Base-by-base conservation (phyloP, 352 stramenopile species). In the Phytophthora tubulina region DNA sequence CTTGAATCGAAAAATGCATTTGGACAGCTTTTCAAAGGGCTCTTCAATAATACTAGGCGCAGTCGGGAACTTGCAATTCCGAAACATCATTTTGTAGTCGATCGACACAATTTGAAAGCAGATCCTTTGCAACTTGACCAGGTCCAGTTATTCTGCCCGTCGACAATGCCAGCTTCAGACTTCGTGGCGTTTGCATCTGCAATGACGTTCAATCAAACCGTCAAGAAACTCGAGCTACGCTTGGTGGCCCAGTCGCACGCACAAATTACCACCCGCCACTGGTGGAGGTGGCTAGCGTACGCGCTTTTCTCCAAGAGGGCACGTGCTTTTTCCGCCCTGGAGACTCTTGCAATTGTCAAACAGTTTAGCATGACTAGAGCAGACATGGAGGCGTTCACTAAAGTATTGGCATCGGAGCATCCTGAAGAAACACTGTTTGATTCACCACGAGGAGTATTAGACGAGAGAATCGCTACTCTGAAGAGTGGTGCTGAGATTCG, bases 91-190 rank as follows among this genome's bases (percentile, higher is more conserved):
- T 30, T 30, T 41, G 27, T n/a, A 39, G 41, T 46, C 41, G 15
- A n/a, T 27, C 48, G 6, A 41, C 13, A 2, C 21, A 27, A 27
- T 27, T 27, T 27, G 21, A 27, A 56, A 42, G 14, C 50, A 41
- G 8, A 53, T 27, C 14, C 4, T 15, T 33, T 46, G 33, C 51
- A 58, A n/a, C 51, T 45, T 13, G n/a, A 45, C 3, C 33, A 33
- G 8, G 33, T 45, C n/a, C 51, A 58, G 51, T 15, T 58, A 44
- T 33, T 58, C n/a, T 58, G 32, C 5, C 33, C 51, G 35, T 31
- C 51, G 21, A 31, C n/a, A n/a, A 58, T 58, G 51, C 15, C 33
- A 58, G 51, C 33, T 58, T 10, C 51, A 45, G 51, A 58, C 51
- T 58, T 58, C n/a, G 51, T 58, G 33, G 51, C 51, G 21, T 5